Evolutionary conservation across 345 rosid genomes (phyloP).

Genomic region (Salix purpurea): DNA sequence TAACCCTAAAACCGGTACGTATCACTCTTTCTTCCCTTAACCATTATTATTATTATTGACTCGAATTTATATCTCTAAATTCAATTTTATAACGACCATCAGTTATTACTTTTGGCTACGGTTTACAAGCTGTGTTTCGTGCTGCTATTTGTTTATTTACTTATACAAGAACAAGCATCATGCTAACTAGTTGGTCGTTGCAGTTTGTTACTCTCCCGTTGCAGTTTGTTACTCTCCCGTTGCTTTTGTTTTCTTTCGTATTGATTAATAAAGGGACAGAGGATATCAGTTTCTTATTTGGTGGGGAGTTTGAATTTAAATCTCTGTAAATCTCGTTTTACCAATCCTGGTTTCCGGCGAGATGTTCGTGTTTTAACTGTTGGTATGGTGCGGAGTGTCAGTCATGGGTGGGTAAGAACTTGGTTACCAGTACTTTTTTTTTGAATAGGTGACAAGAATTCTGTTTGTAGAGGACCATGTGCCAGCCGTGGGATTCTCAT

Average conservation of each 20-base stretch:
- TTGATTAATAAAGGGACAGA: not conserved
- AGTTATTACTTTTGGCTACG: not conserved
- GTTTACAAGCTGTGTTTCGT: not conserved
- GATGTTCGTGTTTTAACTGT: not conserved
- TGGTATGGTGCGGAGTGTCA: not conserved
- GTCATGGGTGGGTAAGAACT: not conserved
- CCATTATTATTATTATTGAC: not conserved
- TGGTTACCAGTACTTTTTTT: not conserved
- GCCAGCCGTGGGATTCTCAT: slow-evolving; percentile 45
- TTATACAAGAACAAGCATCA: not conserved
- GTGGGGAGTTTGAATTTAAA: not conserved
- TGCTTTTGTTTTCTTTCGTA: not conserved
- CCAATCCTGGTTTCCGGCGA: not conserved
- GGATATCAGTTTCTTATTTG: not conserved
- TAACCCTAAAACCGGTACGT: slow-evolving; percentile 52
- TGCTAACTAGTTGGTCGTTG: not conserved
- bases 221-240: not conserved
- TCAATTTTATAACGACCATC: not conserved
- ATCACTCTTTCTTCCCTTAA: not conserved
- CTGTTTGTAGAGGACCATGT: slow-evolving; percentile 49
- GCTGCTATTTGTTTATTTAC: not conserved
- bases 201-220: not conserved
- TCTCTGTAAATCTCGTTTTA: too few species aligned
- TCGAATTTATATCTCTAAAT: not conserved
- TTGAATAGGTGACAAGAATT: slow-evolving; percentile 45